A percentile compares a stretch with the other conserved stretches of the same genome.
Evolutionary conservation across 192 early-diverging fungal species (phyloP).

Genomic region (Mortierella alpina): DNA sequence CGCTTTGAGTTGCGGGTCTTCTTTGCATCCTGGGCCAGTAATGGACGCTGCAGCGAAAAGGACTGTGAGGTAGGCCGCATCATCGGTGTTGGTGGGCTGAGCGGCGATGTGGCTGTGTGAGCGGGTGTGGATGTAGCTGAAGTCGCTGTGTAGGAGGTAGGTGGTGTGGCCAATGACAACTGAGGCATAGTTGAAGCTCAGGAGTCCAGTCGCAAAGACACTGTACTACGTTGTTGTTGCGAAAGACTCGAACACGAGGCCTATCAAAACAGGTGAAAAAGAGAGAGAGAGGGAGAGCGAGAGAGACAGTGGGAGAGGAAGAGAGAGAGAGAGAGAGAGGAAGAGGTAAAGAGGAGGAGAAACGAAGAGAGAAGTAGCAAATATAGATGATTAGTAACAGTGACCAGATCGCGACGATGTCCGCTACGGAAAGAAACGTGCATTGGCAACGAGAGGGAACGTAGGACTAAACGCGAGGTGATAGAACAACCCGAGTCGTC

Average conservation of each 20-base stretch:
- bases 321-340: background rate
- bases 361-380: too few species aligned
- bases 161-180: constrained; percentile 1
- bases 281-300: constrained; percentile 1
- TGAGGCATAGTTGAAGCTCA: background rate
- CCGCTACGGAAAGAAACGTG: background rate
- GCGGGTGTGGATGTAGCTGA: background rate
- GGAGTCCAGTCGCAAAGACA: background rate
- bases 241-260: background rate
- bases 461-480: background rate
- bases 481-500: background rate
- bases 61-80: constrained; percentile 36
- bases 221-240: too few species aligned
- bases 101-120: background rate
- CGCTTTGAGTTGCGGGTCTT: constrained; percentile 48
- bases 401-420: background rate
- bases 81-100: constrained; percentile 13
- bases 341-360: background rate
- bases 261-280: background rate
- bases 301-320: background rate
- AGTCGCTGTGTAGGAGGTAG: background rate
- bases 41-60: constrained; percentile 39
- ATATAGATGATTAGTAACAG: background rate
- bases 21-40: constrained; percentile 27
- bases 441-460: background rate